These are phyloP conservation scores for Discostella stelligeroides DNA, from an alignment of 108 stramenopile species.

Conservation along the genomic window DNA sequence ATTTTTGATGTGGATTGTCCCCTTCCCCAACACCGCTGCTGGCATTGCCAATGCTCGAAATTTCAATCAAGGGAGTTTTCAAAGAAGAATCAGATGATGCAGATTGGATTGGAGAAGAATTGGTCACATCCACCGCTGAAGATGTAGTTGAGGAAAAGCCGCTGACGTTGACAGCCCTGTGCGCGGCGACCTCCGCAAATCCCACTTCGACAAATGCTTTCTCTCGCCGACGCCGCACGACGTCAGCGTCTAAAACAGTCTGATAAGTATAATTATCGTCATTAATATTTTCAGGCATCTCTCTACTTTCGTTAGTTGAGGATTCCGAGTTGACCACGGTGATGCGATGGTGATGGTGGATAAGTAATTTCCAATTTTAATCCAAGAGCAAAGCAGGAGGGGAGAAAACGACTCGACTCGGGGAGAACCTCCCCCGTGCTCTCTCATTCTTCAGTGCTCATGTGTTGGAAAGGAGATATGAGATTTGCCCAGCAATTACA, in stretches of 20 bases:
- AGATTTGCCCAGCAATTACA: no score
- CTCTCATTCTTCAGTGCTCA: no score
- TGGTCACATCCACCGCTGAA: constrained; percentile 6
- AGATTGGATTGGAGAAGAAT: neutral
- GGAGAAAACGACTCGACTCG: no score
- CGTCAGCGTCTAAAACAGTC: neutral
- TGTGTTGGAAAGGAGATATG: no score
- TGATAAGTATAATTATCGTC: neutral
- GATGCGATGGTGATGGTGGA: no score
- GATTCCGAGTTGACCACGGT: no score
- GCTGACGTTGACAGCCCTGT: constrained; percentile 7
- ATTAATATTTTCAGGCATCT: neutral
- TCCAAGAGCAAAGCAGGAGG: no score
- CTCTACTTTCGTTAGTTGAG: neutral
- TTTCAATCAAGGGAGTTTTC: constrained; percentile 18
- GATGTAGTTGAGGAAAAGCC: constrained; percentile 6
- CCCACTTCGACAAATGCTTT: constrained; percentile 12
- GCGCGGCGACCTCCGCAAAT: constrained; percentile 8
- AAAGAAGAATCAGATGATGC: constrained; percentile 4
- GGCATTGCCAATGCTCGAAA: constrained; percentile 9
- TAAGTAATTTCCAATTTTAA: no score
- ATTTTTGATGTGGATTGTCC: neutral
- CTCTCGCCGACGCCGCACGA: constrained; percentile 14
- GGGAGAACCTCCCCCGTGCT: no score
- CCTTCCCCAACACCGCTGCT: neutral